Percentiles rank a stretch among this genome's conserved stretches.
phyloP scores from a whole-genome alignment of 2,329 filamentous ascomycete genomes.

The Exserohilum rostratum region DNA sequence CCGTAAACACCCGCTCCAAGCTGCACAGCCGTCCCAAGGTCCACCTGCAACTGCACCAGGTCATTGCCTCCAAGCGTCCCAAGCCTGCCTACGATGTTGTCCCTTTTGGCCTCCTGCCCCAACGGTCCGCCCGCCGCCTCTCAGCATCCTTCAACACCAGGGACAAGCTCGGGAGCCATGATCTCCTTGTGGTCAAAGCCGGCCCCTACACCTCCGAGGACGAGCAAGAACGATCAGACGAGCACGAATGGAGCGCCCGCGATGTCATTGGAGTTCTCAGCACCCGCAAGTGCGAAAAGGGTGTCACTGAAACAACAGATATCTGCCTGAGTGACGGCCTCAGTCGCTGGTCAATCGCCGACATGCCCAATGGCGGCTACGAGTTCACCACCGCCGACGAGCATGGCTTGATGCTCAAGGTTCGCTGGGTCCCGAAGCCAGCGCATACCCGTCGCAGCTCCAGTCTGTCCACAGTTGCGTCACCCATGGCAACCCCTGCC shows the following conservation, averaged over 20 bases:
- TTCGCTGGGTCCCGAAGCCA: conserved; percentile 69
- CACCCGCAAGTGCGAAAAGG: conserved; percentile 59
- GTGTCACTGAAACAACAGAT: conserved; percentile 66
- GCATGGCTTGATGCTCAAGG: conserved; percentile 64
- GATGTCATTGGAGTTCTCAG: conserved; percentile 74
- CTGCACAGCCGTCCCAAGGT: conserved; percentile 71
- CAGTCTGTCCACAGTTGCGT: conserved; percentile 28
- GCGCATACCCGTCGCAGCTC: conserved; percentile 34
- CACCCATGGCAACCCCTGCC: conserved; percentile 18
- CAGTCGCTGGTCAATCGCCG: conserved; percentile 53
- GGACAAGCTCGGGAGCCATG: conserved; percentile 68
- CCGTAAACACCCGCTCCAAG: conserved; percentile 64
- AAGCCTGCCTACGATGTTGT: conserved; percentile 75
- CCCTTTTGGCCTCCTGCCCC: conserved; percentile 66
- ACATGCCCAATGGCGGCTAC: conserved; percentile 53
- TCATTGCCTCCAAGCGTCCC: conserved; percentile 66
- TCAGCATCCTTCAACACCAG: conserved; percentile 69
- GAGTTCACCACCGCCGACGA: conserved; percentile 66
- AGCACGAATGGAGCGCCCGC: conserved; percentile 57
- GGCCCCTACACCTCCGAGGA: conserved; percentile 63
- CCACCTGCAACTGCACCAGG: conserved; percentile 72
- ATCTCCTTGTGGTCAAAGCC: conserved; percentile 73
- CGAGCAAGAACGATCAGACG: conserved; percentile 55
- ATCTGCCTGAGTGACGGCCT: conserved; percentile 64
- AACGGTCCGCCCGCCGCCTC: conserved; percentile 55